A percentile compares a stretch with the other conserved stretches of the same genome.
Conservation (phyloP, 257 asterid genomes). For the Nicotiana attenuata region DNA sequence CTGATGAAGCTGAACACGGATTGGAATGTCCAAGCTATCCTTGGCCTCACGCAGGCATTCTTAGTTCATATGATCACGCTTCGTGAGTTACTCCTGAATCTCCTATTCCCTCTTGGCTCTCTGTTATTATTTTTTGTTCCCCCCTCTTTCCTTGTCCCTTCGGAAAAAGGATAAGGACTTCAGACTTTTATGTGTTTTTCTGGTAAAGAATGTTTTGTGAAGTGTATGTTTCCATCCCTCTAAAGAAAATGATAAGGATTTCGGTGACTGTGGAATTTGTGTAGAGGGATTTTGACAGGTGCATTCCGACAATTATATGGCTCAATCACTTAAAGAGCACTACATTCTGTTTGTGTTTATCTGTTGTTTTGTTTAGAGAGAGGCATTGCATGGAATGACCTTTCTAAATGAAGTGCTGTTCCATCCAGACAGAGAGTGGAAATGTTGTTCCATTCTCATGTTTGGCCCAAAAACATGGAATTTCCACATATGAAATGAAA, state of each 20-base stretch:
- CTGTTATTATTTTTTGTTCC: neutral
- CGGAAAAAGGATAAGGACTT: constrained; percentile 36
- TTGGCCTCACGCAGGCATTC: constrained; percentile 66
- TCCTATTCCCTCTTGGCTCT: neutral
- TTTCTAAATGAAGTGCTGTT: neutral
- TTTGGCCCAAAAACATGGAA: neutral
- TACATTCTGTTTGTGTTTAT: neutral
- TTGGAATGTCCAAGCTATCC: constrained; percentile 57
- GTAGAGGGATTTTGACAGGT: neutral
- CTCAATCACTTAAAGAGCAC: neutral
- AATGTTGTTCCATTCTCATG: neutral
- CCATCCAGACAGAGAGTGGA: neutral
- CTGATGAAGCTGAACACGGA: constrained; percentile 70
- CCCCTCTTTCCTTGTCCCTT: constrained; percentile 4
- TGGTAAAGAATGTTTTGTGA: neutral
- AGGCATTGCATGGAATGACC: neutral
- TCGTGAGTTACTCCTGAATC: constrained; percentile 40
- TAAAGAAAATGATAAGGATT: neutral
- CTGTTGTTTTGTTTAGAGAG: neutral
- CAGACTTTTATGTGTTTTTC: constrained; percentile 18
- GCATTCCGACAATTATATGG: neutral
- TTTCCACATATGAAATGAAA: neutral
- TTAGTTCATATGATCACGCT: constrained; percentile 61
- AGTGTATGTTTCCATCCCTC: neutral
- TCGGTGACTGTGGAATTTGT: neutral